Evolutionary conservation across 257 asterid species (phyloP).

Genomic region (Leonotis leonurus): DNA sequence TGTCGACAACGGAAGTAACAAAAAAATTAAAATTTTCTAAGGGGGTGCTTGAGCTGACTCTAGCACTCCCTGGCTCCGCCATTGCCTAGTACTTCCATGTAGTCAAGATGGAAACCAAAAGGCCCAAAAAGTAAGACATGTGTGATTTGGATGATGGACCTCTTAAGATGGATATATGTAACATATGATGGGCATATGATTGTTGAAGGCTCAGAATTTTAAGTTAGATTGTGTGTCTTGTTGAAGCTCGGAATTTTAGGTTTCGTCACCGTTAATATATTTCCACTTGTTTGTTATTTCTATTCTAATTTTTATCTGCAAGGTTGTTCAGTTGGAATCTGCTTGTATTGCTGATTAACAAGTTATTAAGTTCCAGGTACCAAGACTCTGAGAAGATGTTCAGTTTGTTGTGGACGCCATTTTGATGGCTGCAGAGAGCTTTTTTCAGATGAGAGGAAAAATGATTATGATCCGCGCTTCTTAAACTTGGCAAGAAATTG

Average conservation of each 20-base stretch:
- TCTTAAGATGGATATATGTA: not conserved
- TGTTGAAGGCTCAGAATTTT: not conserved
- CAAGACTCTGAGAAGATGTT: conserved; percentile 20
- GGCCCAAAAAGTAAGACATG: not conserved
- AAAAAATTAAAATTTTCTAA: too few species aligned
- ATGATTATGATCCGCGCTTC: conserved; percentile 18
- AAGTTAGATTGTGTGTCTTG: not conserved
- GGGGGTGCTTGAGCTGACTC: too few species aligned
- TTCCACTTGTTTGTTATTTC: not conserved
- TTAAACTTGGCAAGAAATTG: conserved; percentile 18
- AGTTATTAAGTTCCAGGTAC: conserved; percentile 22
- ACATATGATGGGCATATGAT: conserved; percentile 6
- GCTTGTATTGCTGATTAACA: conserved; percentile 4
- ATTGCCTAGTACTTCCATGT: not conserved
- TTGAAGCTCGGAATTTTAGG: not conserved
- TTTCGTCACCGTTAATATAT: not conserved
- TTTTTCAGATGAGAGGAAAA: conserved; percentile 15
- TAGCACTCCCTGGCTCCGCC: too few species aligned
- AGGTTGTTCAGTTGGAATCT: not conserved
- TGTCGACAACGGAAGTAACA: too few species aligned
- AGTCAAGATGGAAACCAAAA: conserved; percentile 13
- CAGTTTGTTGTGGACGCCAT: conserved; percentile 21
- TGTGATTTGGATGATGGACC: not conserved
- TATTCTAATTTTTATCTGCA: not conserved
- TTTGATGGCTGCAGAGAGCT: conserved; percentile 20